These are phyloP conservation scores for Guyanaporus albipodus DNA, from an alignment of 768 basidiomycete genomes.

Conservation along the genomic window DNA sequence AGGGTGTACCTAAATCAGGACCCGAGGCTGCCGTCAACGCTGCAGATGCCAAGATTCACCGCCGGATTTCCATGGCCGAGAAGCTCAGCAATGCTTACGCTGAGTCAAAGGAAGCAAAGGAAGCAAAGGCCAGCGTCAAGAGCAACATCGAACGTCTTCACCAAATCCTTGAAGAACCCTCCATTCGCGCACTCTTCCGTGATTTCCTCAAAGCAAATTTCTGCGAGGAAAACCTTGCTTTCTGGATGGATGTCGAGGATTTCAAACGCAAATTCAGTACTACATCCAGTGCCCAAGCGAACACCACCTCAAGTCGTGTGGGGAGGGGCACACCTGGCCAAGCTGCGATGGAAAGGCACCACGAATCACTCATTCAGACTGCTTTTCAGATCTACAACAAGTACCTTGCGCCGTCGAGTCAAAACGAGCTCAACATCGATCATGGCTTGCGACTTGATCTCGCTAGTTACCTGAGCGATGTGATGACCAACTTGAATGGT, in stretches of 20 bases:
- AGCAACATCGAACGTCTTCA: slow-evolving; percentile 88
- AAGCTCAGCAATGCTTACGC: slow-evolving; percentile 53
- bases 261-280: slow-evolving; percentile 96
- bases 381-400: slow-evolving; percentile 93
- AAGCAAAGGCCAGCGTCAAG: slow-evolving; percentile 59
- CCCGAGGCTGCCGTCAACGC: slow-evolving; percentile 29
- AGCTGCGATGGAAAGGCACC: slow-evolving; percentile 94
- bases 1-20: slow-evolving; percentile 22
- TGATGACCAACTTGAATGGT: slow-evolving; percentile 72
- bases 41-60: slow-evolving; percentile 66
- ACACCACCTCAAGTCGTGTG: slow-evolving; percentile 36
- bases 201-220: slow-evolving; percentile 93
- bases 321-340: slow-evolving; percentile 63
- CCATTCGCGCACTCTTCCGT: slow-evolving; percentile 84
- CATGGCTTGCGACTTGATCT: slow-evolving; percentile 94
- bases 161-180: slow-evolving; percentile 91
- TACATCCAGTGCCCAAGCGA: slow-evolving; percentile 84
- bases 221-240: slow-evolving; percentile 96
- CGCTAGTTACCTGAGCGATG: slow-evolving; percentile 88
- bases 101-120: slow-evolving; percentile 46
- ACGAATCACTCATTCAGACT: slow-evolving; percentile 90
- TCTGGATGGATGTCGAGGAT: slow-evolving; percentile 96
- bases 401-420: slow-evolving; percentile 93
- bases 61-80: slow-evolving; percentile 75
- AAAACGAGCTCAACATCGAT: slow-evolving; percentile 97